Percentiles rank a stretch among this genome's conserved stretches.
Conservation (phyloP, 1,284 basidiomycete genomes). For the Apiotrichum akiyoshidainum region DNA sequence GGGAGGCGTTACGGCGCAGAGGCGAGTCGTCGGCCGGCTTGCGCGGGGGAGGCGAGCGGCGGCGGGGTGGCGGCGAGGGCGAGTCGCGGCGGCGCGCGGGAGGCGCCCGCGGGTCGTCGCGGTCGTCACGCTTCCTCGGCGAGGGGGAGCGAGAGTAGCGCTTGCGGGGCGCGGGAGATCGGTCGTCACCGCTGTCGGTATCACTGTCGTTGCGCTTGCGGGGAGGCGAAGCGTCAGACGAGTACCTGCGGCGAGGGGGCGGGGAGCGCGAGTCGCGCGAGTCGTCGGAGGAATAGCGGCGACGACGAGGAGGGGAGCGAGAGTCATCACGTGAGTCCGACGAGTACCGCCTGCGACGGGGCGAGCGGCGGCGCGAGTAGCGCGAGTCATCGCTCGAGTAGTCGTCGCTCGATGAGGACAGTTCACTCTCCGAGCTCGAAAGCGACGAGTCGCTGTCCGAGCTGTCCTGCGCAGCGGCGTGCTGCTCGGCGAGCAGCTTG, state of each 20-base stretch:
- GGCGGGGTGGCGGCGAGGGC: constrained; percentile 8
- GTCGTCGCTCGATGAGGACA: constrained; percentile 41
- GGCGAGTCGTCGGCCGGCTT: constrained; percentile 11
- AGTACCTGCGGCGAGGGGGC: constrained; percentile 18
- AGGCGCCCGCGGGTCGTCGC: constrained; percentile 10
- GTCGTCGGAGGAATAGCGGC: constrained; percentile 22
- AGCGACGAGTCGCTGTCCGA: constrained; percentile 52
- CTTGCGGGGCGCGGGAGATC: constrained; percentile 17
- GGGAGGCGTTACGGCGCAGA: background rate
- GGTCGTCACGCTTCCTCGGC: constrained; percentile 14
- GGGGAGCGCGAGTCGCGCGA: constrained; percentile 21
- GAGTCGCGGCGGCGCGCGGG: background rate
- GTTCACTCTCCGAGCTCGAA: constrained; percentile 33
- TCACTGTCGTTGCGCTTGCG: constrained; percentile 12
- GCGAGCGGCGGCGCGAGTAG: constrained; percentile 16
- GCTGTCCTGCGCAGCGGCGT: constrained; percentile 68
- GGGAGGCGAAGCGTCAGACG: constrained; percentile 22
- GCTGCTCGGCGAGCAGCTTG: constrained; percentile 84
- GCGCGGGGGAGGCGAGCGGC: constrained; percentile 1
- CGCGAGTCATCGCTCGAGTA: constrained; percentile 48
- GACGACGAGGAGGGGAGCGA: constrained; percentile 20
- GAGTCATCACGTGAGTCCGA: constrained; percentile 14
- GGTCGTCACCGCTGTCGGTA: background rate
- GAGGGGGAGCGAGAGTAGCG: constrained; percentile 22
- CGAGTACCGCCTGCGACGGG: constrained; percentile 21